Base-by-base conservation (phyloP, 164 flowering plant species). In the Liriodendron chinense region DNA sequence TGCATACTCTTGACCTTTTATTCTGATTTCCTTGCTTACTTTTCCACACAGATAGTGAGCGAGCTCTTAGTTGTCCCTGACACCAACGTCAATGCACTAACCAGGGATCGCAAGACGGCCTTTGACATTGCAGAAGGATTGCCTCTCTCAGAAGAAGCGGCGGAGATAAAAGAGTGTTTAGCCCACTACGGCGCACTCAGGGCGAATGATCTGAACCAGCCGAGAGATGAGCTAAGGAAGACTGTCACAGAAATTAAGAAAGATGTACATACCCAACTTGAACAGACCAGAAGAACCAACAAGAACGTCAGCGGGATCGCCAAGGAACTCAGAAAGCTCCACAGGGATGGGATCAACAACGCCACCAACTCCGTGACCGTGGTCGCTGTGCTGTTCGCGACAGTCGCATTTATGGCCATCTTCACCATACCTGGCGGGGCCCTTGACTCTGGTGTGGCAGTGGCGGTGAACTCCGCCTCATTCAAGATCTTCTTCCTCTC, bases 321-420 rank as follows among this genome's bases (percentile, higher is more conserved):
- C 68, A 88, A 89, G 80, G 90, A 89, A 74, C 88, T 92, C 18
- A 74, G 85, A 1, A 89, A 85, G 78, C 89, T 92, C 72, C 96
- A 92, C 76, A 82, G 92, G 59, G 89, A 77, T 61, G 96, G 96
- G 26, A 88, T 92, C 85, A 88, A 90, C 84, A 92, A 92, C 56
- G 94, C 96, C 50, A 88, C 93, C 75, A 90, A 92, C 81, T 90
- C 96, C 3, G 92, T 90, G 25, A 92, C 96, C 7, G 88, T 92
- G 61, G 96, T 92, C 16, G 96, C 96, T 20, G 94, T 88, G 48
- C 86, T 92, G 43, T 89, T 92, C 75, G 93, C 93, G 1, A 89
- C 96, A 20, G 96, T 92, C 43, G 94, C 94, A 49, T 92, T 90
- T 78, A 91, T 94, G 0, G 91, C 96, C 20, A 84, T 92, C 56